Evolutionary conservation across 176 grass and related monocot genomes (phyloP).

Genomic region (Carex scoparia): DNA sequence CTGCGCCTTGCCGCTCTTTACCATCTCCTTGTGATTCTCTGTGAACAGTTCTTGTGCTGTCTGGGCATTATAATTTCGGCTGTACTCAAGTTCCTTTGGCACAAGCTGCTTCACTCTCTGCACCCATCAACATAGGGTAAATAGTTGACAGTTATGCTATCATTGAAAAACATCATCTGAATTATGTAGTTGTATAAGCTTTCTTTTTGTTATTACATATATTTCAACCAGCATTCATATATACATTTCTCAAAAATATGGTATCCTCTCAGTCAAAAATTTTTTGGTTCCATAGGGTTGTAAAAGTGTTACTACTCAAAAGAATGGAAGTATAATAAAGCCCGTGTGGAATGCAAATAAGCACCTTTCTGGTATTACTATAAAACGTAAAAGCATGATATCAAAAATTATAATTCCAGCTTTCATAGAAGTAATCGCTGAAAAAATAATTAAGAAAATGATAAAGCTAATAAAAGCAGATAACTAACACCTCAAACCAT

Average conservation of each 20-base stretch:
- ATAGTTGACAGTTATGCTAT: background rate
- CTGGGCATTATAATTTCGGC: background rate
- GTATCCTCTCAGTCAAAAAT: background rate
- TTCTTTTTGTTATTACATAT: background rate
- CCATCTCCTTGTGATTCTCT: background rate
- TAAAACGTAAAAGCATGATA: background rate
- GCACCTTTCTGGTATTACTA: too few relatives aligned
- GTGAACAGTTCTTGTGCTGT: conserved; percentile 30
- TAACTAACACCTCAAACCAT: conserved; percentile 27
- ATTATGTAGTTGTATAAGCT: background rate
- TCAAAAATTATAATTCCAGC: background rate
- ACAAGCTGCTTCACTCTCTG: conserved; percentile 22
- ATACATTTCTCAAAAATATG: background rate
- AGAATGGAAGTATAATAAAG: too few relatives aligned
- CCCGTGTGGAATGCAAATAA: too few relatives aligned
- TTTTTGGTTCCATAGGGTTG: background rate
- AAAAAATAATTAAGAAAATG: background rate
- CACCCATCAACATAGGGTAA: background rate
- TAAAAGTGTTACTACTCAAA: too few relatives aligned
- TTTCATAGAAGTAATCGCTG: background rate
- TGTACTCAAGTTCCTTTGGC: conserved; percentile 2
- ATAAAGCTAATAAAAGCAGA: background rate
- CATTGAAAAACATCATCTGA: background rate
- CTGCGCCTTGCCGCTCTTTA: background rate
- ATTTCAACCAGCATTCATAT: background rate